These are phyloP conservation scores for Pleurozium schreberi DNA, from an alignment of 225 moss, liverwort and hornwort genomes.

Conservation along the genomic window DNA sequence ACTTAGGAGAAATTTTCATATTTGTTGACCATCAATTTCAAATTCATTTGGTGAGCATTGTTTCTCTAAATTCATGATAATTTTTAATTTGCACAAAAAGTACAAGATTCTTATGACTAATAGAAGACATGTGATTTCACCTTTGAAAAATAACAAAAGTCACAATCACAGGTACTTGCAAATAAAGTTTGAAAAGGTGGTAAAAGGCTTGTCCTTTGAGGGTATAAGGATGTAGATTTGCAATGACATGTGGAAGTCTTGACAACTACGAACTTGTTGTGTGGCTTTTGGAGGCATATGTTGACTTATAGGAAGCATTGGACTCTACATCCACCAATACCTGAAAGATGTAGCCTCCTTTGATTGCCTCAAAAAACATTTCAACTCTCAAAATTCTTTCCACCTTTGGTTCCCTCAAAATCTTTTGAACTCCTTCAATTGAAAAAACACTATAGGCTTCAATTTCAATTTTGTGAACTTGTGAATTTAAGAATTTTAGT, in stretches of 20 bases:
- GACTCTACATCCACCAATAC: background rate
- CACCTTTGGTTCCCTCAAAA: background rate
- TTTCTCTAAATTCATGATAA: rapidly evolving
- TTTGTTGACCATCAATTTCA: background rate
- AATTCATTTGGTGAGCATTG: background rate
- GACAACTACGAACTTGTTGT: background rate
- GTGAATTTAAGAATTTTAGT: background rate
- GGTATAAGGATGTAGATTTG: background rate
- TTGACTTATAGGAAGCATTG: background rate
- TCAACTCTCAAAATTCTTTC: background rate
- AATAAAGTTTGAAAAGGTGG: background rate
- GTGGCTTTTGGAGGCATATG: background rate
- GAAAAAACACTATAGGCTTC: background rate
- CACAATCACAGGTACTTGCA: background rate
- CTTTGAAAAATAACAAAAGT: rapidly evolving
- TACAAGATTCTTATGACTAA: background rate
- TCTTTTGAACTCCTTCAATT: background rate
- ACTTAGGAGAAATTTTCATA: rapidly evolving
- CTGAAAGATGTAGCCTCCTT: background rate
- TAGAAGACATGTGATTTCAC: too few species aligned
- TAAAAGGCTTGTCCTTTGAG: rapidly evolving
- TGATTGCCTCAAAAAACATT: background rate
- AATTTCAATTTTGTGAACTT: background rate
- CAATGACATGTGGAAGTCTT: background rate
- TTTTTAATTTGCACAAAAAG: background rate